phyloP scores from a whole-genome alignment of 441 rosid species.

The Metrosideros polymorpha region DNA sequence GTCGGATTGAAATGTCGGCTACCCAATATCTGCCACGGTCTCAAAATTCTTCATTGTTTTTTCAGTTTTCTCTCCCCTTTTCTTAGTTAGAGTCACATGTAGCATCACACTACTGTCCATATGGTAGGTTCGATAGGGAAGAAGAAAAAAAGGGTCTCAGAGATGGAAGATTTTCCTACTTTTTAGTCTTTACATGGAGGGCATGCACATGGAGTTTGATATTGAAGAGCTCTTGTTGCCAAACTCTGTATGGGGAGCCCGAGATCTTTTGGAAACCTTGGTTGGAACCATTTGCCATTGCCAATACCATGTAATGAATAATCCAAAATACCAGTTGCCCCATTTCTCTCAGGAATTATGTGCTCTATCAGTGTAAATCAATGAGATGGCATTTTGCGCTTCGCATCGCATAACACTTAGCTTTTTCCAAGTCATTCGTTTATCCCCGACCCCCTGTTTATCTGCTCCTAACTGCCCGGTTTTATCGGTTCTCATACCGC shows the following conservation, averaged over 20 bases:
- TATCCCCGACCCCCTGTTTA: neutral
- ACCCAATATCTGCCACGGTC: neutral
- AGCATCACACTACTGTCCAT: neutral
- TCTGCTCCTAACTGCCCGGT: neutral
- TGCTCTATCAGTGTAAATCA: neutral
- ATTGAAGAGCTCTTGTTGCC: neutral
- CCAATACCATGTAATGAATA: neutral
- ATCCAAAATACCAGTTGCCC: neutral
- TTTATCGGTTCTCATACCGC: too few species aligned
- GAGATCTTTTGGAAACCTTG: neutral
- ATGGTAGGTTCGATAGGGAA: neutral
- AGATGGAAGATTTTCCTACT: neutral
- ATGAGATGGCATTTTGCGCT: accelerated
- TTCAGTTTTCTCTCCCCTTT: neutral
- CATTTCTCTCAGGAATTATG: neutral
- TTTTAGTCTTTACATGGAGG: neutral
- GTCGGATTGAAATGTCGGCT: neutral
- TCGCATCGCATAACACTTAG: too few species aligned
- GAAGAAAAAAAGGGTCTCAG: neutral
- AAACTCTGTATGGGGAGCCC: neutral
- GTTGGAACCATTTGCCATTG: neutral
- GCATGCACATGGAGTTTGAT: neutral
- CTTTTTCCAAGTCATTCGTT: neutral
- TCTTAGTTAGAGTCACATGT: neutral
- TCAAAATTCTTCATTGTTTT: neutral